Evolutionary conservation across 176 grass and related monocot species (phyloP), one percentile per base, ranked within the genome.

Genomic region (Musa beccarii): DNA sequence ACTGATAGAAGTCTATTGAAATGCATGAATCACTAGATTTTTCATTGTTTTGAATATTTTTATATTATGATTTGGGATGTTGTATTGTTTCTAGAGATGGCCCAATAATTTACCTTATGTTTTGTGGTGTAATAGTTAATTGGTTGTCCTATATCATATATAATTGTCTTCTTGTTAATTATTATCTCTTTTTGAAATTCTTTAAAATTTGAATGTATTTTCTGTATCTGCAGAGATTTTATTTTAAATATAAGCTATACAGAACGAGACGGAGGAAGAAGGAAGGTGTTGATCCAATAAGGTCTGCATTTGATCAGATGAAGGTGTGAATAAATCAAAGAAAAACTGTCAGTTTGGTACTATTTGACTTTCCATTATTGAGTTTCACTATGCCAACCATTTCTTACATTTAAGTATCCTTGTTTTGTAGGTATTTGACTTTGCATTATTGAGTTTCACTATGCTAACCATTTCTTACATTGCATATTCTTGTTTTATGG

Each of bases 301-400:
- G 56, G 56, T 64, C 79, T 63, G 79, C 79, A 73, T 80, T 80
- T 65, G 79, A 80, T 28, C 79, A 80, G 43, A 80, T 80, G 79
- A 80, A 80, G 79, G 79, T 80, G 59, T 19, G 55, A 72, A 63
- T 57, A n/a, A n/a, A 55, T 70, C 13, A 56, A 69, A 28, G 12
- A 57, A 59, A 23, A 23, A 22, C 1, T n/a, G 34, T n/a, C 8
- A 19, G 9, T 49, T 51, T 70, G 15, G 16, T 70, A 51, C 68
- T 51, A 21, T 52, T 29, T 43, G 3, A 5, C 34, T 43, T 43
- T 43, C 34, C 34, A 43, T 29, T 43, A 43, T 43, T 43, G 34
- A 43, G 3, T 5, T 43, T 43, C 34, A 43, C 34, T 43, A 43
- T 73, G 28, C 59, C 20, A 19, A 16, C 68, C 52, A 69, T 68